These are phyloP conservation scores for Cyberlindnera samutprakarnensis DNA, from an alignment of 805 yeast genomes.

Conservation along the genomic window DNA sequence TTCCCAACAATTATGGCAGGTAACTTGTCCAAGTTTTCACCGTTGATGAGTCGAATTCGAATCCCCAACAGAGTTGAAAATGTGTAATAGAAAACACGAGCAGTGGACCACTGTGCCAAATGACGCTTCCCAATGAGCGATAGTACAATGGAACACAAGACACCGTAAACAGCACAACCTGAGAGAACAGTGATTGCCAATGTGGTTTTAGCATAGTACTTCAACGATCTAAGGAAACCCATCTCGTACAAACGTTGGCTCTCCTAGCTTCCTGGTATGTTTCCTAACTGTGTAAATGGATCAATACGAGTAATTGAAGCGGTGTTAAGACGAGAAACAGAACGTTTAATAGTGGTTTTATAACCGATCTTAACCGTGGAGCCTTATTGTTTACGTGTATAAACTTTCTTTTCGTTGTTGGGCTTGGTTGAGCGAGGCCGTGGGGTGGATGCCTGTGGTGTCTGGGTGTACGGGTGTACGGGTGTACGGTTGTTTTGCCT, in stretches of 20 bases:
- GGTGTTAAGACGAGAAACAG: too few relatives aligned
- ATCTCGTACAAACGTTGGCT: not conserved
- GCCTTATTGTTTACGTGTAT: too few relatives aligned
- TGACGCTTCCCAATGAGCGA: conserved; percentile 66
- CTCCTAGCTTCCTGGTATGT: too few relatives aligned
- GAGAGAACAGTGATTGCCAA: conserved; percentile 46
- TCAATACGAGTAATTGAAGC: too few relatives aligned
- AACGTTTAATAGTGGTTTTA: too few relatives aligned
- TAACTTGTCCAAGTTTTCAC: conserved; percentile 43
- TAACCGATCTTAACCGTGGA: too few relatives aligned
- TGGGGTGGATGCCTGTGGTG: too few relatives aligned
- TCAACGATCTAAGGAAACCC: conserved; percentile 20
- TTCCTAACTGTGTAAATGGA: too few relatives aligned
- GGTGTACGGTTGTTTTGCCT: too few relatives aligned
- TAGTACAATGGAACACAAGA: conserved; percentile 61
- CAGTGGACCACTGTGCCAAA: conserved; percentile 84
- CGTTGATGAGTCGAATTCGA: conserved; percentile 61
- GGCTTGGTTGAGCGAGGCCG: too few relatives aligned
- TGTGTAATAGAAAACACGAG: conserved; percentile 64
- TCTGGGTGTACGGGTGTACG: too few relatives aligned
- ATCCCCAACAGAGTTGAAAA: conserved; percentile 62
- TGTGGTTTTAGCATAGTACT: conserved; percentile 49
- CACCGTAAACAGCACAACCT: conserved; percentile 68
- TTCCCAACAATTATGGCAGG: conserved; percentile 83
- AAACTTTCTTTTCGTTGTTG: too few relatives aligned